Base-by-base conservation (phyloP, 148 eudicot species). In the Arbutus unedo region DNA sequence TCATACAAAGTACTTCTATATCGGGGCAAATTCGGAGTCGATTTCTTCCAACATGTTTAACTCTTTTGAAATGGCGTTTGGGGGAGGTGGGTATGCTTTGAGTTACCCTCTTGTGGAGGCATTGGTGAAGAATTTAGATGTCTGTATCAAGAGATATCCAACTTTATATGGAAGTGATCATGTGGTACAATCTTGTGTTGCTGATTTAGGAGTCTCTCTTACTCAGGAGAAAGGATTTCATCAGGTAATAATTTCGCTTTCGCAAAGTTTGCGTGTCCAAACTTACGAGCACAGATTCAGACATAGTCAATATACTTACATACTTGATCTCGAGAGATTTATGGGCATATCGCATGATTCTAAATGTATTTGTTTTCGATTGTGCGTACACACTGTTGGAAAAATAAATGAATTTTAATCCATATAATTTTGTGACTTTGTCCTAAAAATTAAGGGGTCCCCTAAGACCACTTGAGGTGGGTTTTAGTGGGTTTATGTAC, bases 31-130 rank as follows among this genome's bases (percentile, higher is more conserved):
- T 78, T 84, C 96, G 4, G 96, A 94, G 57, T 60, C 86, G 70
- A 47, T 85, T 4, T 56, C 81, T 16, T 85, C 89, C 2, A 91
- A 92, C 81, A 4, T 73, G 51, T 85, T 54, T 10, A 56, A 83
- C 73, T 86, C 96, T 0, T 94, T 88, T 44, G 87, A 88, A 4
- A 89, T 89, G 92, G 98, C 85, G 0, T 94, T 91, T 89, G 96
- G 98, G 60, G 98, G 98, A 5, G 98, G 84, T 68, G 98, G 96
- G n/a, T 87, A 81, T 84, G 96, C 93, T n/a, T 81, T 94, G 73
- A 93, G 98, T 83, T 90, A 87, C 87, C 93, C 93, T 72, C 87
- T 94, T 6, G 98, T 89, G 3, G 84, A 90, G 80, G 92, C 88
- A 0, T 79, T 94, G 87, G 88, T 78, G 0, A 88, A 90, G 70